Conservation (phyloP, 2,329 filamentous ascomycete species). For the Monosporascus ibericus region DNA sequence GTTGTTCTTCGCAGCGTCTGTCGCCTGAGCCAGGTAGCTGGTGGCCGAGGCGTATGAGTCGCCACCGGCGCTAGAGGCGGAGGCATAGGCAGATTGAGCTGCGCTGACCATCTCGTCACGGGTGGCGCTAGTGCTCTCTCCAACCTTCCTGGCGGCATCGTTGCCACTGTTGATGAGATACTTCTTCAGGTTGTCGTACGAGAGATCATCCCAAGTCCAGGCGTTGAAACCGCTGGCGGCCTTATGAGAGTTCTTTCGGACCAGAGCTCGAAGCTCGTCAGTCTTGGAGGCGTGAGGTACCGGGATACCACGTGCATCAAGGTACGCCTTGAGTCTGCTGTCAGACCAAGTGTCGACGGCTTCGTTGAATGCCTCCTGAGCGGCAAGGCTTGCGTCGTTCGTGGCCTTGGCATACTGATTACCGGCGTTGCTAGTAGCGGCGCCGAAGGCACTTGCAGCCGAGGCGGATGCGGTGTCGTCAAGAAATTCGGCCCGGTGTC, state of each 20-base stretch:
- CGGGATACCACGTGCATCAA: constrained; percentile 70
- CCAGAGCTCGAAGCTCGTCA: constrained; percentile 67
- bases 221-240: constrained; percentile 60
- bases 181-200: constrained; percentile 60
- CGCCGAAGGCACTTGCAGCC: constrained; percentile 57
- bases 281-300: constrained; percentile 66
- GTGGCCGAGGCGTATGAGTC: constrained; percentile 60
- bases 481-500: constrained; percentile 68
- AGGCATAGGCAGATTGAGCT: constrained; percentile 54
- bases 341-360: constrained; percentile 64
- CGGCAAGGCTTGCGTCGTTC: constrained; percentile 55
- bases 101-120: constrained; percentile 69
- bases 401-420: constrained; percentile 75
- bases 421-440: constrained; percentile 67
- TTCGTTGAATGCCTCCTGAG: constrained; percentile 60
- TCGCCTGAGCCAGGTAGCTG: constrained; percentile 61
- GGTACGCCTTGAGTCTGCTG: constrained; percentile 69
- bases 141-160: constrained; percentile 49
- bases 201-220: constrained; percentile 78
- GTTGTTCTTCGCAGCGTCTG: constrained; percentile 56
- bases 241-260: constrained; percentile 68
- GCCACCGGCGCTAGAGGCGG: constrained; percentile 54
- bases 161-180: constrained; percentile 49
- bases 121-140: constrained; percentile 56
- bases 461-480: constrained; percentile 57